Conservation (phyloP, 306 rosid species). For the Spatholobus suberectus region DNA sequence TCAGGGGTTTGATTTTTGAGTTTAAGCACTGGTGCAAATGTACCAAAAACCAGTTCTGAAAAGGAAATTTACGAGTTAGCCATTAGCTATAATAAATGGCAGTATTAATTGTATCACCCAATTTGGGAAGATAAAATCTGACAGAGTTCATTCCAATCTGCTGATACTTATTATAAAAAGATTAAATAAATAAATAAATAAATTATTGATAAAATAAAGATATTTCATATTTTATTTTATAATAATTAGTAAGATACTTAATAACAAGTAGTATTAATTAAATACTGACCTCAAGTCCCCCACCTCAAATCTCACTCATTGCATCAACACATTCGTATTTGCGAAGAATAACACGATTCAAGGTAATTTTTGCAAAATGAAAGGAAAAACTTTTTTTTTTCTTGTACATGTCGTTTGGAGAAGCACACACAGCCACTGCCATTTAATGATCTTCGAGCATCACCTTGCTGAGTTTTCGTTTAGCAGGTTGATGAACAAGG, state of each 20-base stretch:
- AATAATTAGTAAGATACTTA: too few species aligned
- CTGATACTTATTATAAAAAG: slow-evolving; percentile 36
- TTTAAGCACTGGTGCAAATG: neutral
- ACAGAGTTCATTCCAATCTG: slow-evolving; percentile 48
- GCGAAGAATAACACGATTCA: neutral
- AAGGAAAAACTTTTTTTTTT: neutral
- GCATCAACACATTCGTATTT: neutral
- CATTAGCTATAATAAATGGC: slow-evolving; percentile 45
- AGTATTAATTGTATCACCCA: slow-evolving; percentile 48
- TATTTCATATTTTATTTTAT: neutral
- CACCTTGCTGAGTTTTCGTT: neutral
- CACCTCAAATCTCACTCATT: neutral
- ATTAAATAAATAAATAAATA: slow-evolving; percentile 8
- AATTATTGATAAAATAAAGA: neutral
- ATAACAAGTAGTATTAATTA: neutral
- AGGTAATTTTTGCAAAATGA: neutral
- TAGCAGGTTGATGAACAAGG: neutral
- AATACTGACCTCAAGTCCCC: neutral
- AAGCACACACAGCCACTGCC: neutral
- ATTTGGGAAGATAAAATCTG: slow-evolving; percentile 45
- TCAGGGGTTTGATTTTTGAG: neutral
- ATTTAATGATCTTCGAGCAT: neutral
- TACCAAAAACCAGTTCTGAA: neutral
- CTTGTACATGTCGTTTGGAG: neutral
- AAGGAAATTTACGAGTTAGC: slow-evolving; percentile 10